Evolutionary conservation across 2,329 filamentous ascomycete genomes (phyloP).

Genomic region (Byssochlamys sp.): DNA sequence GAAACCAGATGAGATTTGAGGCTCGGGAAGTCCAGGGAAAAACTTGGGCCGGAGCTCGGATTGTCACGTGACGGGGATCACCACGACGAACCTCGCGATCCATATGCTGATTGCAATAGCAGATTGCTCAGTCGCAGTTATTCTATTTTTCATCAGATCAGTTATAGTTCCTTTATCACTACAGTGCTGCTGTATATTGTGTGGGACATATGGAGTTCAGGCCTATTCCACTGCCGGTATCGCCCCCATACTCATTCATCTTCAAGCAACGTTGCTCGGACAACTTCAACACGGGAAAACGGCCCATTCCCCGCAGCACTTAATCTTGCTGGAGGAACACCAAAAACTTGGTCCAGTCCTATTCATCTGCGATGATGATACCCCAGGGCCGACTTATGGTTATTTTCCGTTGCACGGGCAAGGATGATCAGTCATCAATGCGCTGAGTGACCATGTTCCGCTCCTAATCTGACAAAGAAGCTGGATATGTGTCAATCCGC

Average conservation of each 20-base stretch:
- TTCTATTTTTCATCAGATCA: not conserved
- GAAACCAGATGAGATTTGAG: slow-evolving; percentile 25
- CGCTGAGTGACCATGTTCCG: too few species aligned
- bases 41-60: slow-evolving; percentile 5
- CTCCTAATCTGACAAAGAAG: too few species aligned
- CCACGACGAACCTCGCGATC: not conserved
- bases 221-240: not conserved
- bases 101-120: not conserved
- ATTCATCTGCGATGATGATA: too few species aligned
- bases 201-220: not conserved
- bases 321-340: not conserved
- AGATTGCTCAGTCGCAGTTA: not conserved
- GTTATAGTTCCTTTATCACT: not conserved
- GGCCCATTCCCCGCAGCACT: not conserved
- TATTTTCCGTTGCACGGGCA: too few species aligned
- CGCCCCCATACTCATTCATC: not conserved
- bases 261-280: not conserved
- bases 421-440: too few species aligned
- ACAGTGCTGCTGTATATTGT: not conserved
- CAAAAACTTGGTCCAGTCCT: not conserved
- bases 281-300: not conserved
- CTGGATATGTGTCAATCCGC: too few species aligned
- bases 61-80: slow-evolving; percentile 14
- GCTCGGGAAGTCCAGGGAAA: slow-evolving; percentile 36
- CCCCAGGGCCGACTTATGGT: too few species aligned